Percentiles rank a stretch among this genome's conserved stretches.
Evolutionary conservation across 495 filamentous ascomycete genomes (phyloP).

Genomic region (Podospora comata): DNA sequence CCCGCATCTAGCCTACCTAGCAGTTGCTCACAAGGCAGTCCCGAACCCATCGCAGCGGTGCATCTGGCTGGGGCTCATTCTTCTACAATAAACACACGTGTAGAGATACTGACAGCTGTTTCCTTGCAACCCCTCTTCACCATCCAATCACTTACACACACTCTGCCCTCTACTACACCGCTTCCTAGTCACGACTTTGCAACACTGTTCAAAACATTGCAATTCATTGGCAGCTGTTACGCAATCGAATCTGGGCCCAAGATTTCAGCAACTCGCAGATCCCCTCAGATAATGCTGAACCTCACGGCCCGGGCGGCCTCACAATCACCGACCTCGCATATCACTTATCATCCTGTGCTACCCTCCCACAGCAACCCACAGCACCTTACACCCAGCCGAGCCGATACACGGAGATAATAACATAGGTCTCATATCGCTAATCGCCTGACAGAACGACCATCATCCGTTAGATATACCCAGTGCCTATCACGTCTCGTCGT

Average conservation of each 20-base stretch:
- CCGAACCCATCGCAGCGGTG: neutral
- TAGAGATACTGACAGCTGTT: neutral
- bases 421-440: neutral
- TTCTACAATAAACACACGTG: neutral
- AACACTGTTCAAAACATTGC: neutral
- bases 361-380: neutral
- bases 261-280: constrained; percentile 8
- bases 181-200: neutral
- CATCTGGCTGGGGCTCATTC: neutral
- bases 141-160: neutral
- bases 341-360: constrained; percentile 1
- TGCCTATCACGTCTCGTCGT: neutral
- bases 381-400: neutral
- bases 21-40: neutral
- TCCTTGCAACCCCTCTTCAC: constrained; percentile 11
- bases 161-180: neutral
- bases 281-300: neutral
- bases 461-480: neutral
- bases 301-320: constrained; percentile 3
- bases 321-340: constrained; percentile 6
- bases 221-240: constrained; percentile 19
- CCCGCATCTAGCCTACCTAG: neutral
- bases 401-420: constrained; percentile 5
- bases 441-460: neutral
- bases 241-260: constrained; percentile 24